Evolutionary conservation across 768 basidiomycete species (phyloP).

Genomic region (Rhodotorula taiwanensis): DNA sequence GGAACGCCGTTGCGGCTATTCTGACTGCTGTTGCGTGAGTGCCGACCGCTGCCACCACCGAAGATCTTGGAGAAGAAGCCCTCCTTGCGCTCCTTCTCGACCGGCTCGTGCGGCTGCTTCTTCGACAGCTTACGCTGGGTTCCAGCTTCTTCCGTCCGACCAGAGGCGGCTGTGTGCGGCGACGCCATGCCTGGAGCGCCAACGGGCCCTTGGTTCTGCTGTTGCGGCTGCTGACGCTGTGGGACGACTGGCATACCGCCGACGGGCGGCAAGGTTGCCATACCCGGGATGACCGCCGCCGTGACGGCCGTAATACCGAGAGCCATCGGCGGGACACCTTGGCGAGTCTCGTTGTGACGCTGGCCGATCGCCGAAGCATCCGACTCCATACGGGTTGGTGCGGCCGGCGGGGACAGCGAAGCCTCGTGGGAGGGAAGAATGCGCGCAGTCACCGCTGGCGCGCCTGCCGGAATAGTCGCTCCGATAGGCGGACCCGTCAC

Average conservation of each 20-base stretch:
- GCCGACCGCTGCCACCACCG: not conserved
- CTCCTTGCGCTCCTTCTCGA: conserved; percentile 1
- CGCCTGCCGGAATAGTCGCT: not conserved
- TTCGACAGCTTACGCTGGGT: conserved; percentile 23
- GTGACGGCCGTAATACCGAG: not conserved
- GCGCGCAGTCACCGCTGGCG: not conserved
- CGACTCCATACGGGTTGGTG: not conserved
- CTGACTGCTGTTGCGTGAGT: too few relatives aligned
- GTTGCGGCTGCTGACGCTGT: not conserved
- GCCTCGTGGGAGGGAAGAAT: not conserved
- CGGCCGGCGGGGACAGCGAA: not conserved
- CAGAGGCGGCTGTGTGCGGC: not conserved
- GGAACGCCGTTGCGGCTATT: too few relatives aligned
- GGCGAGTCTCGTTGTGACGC: not conserved
- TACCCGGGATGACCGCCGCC: not conserved
- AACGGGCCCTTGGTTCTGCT: not conserved
- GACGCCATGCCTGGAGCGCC: not conserved
- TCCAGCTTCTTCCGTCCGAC: too few relatives aligned
- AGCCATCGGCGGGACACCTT: not conserved
- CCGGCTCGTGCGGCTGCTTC: not conserved
- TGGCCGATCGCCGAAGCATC: not conserved
- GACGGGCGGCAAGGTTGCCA: not conserved
- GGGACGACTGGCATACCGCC: too few relatives aligned
- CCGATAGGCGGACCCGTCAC: not conserved
- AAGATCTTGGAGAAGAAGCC: conserved; percentile 14